Evolutionary conservation across 2,329 filamentous ascomycete genomes (phyloP).

Genomic region (Myriangium duriaei): DNA sequence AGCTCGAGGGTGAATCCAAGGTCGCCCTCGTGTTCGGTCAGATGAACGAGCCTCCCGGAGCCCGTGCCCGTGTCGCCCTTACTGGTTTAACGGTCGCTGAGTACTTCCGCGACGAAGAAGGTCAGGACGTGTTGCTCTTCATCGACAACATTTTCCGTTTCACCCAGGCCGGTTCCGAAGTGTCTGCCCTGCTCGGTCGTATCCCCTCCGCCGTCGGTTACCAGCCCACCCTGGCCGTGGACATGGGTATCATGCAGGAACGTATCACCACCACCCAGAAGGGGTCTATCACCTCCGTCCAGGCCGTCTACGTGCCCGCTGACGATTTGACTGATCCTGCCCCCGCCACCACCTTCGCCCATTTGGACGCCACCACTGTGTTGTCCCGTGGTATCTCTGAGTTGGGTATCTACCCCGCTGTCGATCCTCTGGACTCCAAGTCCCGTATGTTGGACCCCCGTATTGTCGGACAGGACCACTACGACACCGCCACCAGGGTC

Average conservation of each 20-base stretch:
- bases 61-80: slow-evolving; percentile 98
- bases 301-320: slow-evolving; percentile 99
- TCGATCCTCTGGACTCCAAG: slow-evolving; percentile 99
- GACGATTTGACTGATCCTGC: slow-evolving; percentile 99
- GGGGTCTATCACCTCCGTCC: slow-evolving; percentile 98
- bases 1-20: slow-evolving; percentile 98
- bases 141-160: slow-evolving; percentile 99
- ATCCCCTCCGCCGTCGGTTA: slow-evolving; percentile 99
- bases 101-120: slow-evolving; percentile 68
- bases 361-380: slow-evolving; percentile 99
- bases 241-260: slow-evolving; percentile 99
- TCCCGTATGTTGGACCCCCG: slow-evolving; percentile 99
- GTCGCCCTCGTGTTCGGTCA: slow-evolving; percentile 98
- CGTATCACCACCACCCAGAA: slow-evolving; percentile 99
- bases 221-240: slow-evolving; percentile 94
- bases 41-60: slow-evolving; percentile 99
- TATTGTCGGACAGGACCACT: slow-evolving; percentile 97
- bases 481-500: slow-evolving; percentile 83
- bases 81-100: slow-evolving; percentile 48
- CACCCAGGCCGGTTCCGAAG: slow-evolving; percentile 99
- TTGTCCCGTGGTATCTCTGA: slow-evolving; percentile 99
- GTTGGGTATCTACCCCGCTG: slow-evolving; percentile 99
- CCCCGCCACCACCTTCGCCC: slow-evolving; percentile 97
- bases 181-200: slow-evolving; percentile 97
- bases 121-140: slow-evolving; percentile 97